Percentiles rank a stretch among this genome's conserved stretches.
Conservation (phyloP, 1,284 basidiomycete genomes). For the Sphaerobolus stellatus region DNA sequence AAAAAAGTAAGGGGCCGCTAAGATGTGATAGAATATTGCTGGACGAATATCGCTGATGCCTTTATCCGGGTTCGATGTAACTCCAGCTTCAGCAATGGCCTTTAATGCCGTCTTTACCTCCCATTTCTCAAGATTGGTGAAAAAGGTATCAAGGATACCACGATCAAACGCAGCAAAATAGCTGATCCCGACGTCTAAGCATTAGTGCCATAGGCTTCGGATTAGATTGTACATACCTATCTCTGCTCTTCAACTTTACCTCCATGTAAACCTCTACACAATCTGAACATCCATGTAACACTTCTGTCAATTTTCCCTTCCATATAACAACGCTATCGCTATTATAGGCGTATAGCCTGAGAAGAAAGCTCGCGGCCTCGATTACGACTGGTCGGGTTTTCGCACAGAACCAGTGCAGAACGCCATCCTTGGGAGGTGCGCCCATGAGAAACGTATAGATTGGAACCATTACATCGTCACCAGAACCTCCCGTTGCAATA, state of each 20-base stretch:
- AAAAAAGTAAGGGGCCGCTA: slow-evolving; percentile 65
- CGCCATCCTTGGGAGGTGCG: slow-evolving; percentile 38
- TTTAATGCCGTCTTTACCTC: slow-evolving; percentile 53
- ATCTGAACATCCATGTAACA: slow-evolving; percentile 59
- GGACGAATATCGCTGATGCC: slow-evolving; percentile 44
- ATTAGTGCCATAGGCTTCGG: not conserved
- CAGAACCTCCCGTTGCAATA: slow-evolving; percentile 44
- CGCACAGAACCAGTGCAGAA: slow-evolving; percentile 71
- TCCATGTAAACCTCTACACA: slow-evolving; percentile 69
- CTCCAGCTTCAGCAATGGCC: slow-evolving; percentile 39
- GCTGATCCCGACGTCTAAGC: slow-evolving; percentile 35
- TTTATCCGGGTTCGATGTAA: slow-evolving; percentile 25
- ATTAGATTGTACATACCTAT: slow-evolving; percentile 55
- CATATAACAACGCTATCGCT: slow-evolving; percentile 59
- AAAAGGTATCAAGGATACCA: slow-evolving; percentile 56
- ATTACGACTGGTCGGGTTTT: slow-evolving; percentile 50
- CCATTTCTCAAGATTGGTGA: slow-evolving; percentile 65
- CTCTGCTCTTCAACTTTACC: slow-evolving; percentile 59
- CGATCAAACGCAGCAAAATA: slow-evolving; percentile 65
- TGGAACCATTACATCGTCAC: slow-evolving; percentile 51
- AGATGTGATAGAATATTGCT: slow-evolving; percentile 60
- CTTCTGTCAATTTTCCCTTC: slow-evolving; percentile 55
- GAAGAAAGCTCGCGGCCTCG: slow-evolving; percentile 72
- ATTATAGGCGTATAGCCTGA: slow-evolving; percentile 76
- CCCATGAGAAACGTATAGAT: slow-evolving; percentile 59